Evolutionary conservation across 2,329 filamentous ascomycete species (phyloP), one percentile per base, ranked within the genome.

Genomic region (Basipetospora sp.): DNA sequence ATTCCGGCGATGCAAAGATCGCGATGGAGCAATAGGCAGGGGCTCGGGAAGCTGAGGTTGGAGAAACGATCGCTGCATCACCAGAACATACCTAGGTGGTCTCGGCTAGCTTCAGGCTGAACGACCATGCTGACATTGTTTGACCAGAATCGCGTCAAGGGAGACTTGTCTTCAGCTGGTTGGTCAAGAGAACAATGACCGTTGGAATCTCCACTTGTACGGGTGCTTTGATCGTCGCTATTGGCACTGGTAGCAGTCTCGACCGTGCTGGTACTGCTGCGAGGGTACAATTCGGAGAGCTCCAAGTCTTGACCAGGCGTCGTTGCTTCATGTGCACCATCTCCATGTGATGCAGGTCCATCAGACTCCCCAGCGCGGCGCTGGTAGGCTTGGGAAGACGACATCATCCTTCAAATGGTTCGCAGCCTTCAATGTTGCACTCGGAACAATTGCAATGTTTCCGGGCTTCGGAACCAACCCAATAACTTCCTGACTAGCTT

Each of bases 61-160:
- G 11, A 25, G 22, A 6, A 6, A 11, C 11, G 22, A 25, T 25
- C 11, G 22, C n/a, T 25, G 22, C 22, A 25, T 25, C 22, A 11
- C 22, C 11, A 11, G 22, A 25, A 40, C 38, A 11, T 40, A 40
- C 38, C 38, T 22, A 40, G 27, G 17, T 40, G 38, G 25, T 40
- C 38, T 40, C 38, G 38, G 31, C 31, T 36, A 40, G 17, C 31
- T 40, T 34, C 31, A 40, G 31, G 33, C 31, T 40, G 32, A 32
- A 36, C 38, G 11, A 35, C 28, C 25, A 35, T 40, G 28, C 26
- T 36, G 14, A 40, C 32, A 17, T 40, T 25, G 13, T 17, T 35
- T 13, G 31, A 14, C 38, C 38, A 40, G 22, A 40, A 40, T 9
- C 14, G 16, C 15, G 19, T 10, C 22, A 34, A 15, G 15, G 30